Percentiles rank a stretch among this genome's conserved stretches.
Evolutionary conservation across 768 basidiomycete species (phyloP).

Genomic region (Rhodotorula graminis): DNA sequence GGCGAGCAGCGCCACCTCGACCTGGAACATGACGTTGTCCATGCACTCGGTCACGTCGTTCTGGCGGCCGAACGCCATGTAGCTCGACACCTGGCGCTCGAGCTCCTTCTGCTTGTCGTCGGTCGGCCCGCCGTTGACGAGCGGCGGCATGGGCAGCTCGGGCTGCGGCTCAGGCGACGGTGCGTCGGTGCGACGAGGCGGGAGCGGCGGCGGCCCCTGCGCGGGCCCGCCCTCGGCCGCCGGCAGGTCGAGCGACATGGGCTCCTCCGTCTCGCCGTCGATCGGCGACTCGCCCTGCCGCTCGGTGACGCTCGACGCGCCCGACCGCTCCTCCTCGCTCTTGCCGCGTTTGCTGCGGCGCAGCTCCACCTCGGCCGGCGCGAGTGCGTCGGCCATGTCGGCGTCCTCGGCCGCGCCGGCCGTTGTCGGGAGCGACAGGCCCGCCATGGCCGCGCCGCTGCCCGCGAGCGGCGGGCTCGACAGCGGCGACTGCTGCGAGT

Average conservation of each 20-base stretch:
- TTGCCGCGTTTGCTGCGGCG: not conserved
- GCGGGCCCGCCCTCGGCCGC: not conserved
- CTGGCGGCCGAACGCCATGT: constrained; percentile 59
- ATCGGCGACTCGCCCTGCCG: not conserved
- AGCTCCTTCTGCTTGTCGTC: constrained; percentile 15
- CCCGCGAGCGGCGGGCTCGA: not conserved
- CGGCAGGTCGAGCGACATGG: not conserved
- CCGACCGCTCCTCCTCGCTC: not conserved
- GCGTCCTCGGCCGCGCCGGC: not conserved
- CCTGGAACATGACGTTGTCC: constrained; percentile 99
- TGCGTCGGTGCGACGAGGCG: no score
- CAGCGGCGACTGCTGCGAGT: not conserved
- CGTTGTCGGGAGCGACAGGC: not conserved
- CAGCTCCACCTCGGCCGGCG: not conserved
- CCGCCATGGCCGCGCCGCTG: not conserved
- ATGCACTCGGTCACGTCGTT: constrained; percentile 98
- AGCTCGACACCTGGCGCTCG: constrained; percentile 26
- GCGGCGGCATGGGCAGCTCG: not conserved
- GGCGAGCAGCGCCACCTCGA: constrained; percentile 77
- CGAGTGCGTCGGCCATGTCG: not conserved
- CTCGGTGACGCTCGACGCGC: not conserved
- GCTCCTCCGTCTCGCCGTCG: not conserved
- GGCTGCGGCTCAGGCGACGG: not conserved
- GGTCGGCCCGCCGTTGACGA: no score
- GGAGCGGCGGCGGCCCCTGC: not conserved